Evolutionary conservation across 345 rosid species (phyloP).

Genomic region (Litchi chinensis): DNA sequence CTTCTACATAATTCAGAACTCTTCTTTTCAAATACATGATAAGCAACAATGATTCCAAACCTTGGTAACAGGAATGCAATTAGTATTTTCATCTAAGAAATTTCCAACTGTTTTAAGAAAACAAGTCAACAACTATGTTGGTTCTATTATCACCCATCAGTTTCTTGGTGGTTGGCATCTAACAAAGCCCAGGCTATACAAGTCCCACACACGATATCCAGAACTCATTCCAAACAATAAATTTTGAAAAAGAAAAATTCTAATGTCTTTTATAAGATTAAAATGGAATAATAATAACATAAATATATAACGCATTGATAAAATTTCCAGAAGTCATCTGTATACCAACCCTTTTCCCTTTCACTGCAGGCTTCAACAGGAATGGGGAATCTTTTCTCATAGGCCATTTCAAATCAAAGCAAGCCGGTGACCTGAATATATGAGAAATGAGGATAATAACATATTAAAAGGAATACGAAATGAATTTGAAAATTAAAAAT

Average conservation of each 20-base stretch:
- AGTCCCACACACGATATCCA: neutral
- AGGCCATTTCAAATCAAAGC: slow-evolving; percentile 92
- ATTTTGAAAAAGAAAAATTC: neutral
- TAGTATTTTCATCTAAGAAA: neutral
- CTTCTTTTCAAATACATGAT: neutral
- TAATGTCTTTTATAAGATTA: neutral
- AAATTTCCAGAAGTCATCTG: slow-evolving; percentile 8
- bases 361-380: slow-evolving; percentile 42
- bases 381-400: slow-evolving; percentile 60
- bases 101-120: neutral
- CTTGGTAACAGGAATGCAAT: neutral
- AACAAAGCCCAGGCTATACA: neutral
- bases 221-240: neutral
- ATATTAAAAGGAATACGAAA: slow-evolving; percentile 8
- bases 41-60: neutral
- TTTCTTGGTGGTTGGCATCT: neutral
- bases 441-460: slow-evolving; percentile 23
- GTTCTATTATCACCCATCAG: neutral
- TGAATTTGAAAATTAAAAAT: slow-evolving; percentile 16
- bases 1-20: neutral
- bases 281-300: neutral
- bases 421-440: slow-evolving; percentile 78
- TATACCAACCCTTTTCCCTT: slow-evolving; percentile 75
- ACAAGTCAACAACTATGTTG: neutral
- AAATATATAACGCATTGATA: neutral